Conservation (phyloP, 129 eudicot genomes). For the Rutidosis leptorrhynchoides region DNA sequence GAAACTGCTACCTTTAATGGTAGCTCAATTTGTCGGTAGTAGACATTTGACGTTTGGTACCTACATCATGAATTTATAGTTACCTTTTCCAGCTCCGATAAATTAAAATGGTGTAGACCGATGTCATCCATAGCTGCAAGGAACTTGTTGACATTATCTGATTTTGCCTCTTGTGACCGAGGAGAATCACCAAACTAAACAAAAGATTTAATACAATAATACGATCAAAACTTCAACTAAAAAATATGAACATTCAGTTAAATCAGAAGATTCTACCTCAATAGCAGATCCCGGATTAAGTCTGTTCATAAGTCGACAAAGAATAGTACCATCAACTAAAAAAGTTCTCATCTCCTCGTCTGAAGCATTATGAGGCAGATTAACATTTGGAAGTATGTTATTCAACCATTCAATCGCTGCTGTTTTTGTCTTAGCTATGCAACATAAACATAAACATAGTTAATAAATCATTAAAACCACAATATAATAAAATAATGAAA, state of each 20-base stretch:
- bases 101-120: conserved; percentile 63
- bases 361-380: conserved; percentile 68
- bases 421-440: conserved; percentile 60
- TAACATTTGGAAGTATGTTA: conserved; percentile 43
- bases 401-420: conserved; percentile 74
- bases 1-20: neutral
- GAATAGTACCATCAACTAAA: conserved; percentile 62
- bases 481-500: neutral
- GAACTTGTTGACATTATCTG: conserved; percentile 56
- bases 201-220: neutral
- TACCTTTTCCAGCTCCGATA: conserved; percentile 82
- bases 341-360: conserved; percentile 69
- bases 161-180: conserved; percentile 41
- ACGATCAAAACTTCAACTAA: neutral
- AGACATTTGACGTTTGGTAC: too few species aligned
- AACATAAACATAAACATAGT: neutral
- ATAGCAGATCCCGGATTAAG: conserved; percentile 47
- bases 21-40: too few species aligned
- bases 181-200: conserved; percentile 44
- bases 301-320: conserved; percentile 57
- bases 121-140: conserved; percentile 73
- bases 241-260: conserved; percentile 1
- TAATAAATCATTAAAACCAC: neutral
- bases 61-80: conserved; percentile 1
- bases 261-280: conserved; percentile 46